Evolutionary conservation across 192 early-diverging fungal genomes (phyloP).

Genomic region (Chytriomyces sp.): DNA sequence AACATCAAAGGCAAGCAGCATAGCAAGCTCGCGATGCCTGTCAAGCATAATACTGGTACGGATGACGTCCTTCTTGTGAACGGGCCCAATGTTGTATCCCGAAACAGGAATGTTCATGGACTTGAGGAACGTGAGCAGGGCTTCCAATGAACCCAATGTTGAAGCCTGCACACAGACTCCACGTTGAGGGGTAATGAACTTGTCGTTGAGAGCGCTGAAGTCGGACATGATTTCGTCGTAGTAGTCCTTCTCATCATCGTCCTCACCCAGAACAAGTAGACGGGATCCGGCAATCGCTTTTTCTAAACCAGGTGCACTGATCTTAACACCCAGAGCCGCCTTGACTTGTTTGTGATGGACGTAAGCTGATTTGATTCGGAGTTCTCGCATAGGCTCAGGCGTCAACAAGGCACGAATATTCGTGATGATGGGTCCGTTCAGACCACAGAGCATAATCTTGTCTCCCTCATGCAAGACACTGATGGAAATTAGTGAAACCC

Average conservation of each 20-base stretch:
- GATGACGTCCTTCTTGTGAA: slow-evolving; percentile 96
- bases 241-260: slow-evolving; percentile 95
- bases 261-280: slow-evolving; percentile 86
- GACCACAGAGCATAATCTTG: slow-evolving; percentile 90
- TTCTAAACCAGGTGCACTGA: slow-evolving; percentile 89
- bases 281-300: slow-evolving; percentile 97
- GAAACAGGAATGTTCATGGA: slow-evolving; percentile 92
- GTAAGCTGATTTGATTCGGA: slow-evolving; percentile 95
- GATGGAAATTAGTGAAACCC: slow-evolving; percentile 40
- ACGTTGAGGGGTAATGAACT: slow-evolving; percentile 79
- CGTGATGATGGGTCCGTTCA: slow-evolving; percentile 93
- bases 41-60: slow-evolving; percentile 92
- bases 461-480: slow-evolving; percentile 90
- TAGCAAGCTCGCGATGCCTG: slow-evolving; percentile 74
- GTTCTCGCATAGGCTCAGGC: slow-evolving; percentile 98
- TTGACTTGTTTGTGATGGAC: slow-evolving; percentile 96
- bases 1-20: slow-evolving; percentile 59
- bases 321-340: slow-evolving; percentile 96
- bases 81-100: slow-evolving; percentile 95
- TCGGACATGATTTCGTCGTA: slow-evolving; percentile 96
- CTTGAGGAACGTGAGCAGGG: slow-evolving; percentile 90
- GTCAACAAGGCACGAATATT: slow-evolving; percentile 91
- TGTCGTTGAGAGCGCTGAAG: slow-evolving; percentile 71
- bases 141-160: slow-evolving; percentile 96
- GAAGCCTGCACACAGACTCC: slow-evolving; percentile 99